phyloP scores from a whole-genome alignment of 148 eudicot species.

The Cornus suecica region DNA sequence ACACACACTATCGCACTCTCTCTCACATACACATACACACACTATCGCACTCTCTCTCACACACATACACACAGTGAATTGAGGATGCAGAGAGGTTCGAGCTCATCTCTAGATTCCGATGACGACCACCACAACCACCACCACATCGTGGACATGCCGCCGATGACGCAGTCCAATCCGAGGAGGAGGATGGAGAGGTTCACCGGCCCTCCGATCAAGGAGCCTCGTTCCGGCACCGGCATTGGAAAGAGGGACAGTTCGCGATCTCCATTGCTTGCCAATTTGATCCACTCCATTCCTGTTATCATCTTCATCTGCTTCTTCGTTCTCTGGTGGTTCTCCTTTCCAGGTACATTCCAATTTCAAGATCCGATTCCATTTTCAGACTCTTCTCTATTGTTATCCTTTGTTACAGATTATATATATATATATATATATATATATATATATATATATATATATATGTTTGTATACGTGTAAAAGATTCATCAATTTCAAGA shows the following conservation, averaged over 20 bases:
- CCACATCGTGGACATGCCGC: constrained; percentile 12
- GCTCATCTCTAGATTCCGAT: not conserved
- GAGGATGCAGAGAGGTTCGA: constrained; percentile 15
- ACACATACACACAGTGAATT: not conserved
- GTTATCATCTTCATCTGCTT: constrained; percentile 30
- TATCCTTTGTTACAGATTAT: no score
- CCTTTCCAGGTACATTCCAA: constrained; percentile 32
- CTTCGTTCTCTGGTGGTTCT: constrained; percentile 60
- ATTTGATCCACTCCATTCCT: constrained; percentile 33
- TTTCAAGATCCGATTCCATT: not conserved
- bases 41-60: constrained; percentile 20
- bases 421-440: no score
- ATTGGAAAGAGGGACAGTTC: not conserved
- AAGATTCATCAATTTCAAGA: no score
- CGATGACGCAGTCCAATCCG: not conserved
- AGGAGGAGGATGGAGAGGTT: not conserved
- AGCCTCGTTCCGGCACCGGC: not conserved
- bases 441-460: no score
- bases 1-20: constrained; percentile 16
- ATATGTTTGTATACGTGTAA: no score
- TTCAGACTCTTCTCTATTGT: not conserved
- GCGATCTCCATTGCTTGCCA: not conserved
- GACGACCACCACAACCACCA: constrained; percentile 9
- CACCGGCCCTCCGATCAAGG: not conserved
- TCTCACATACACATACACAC: constrained; percentile 1